A percentile compares a stretch with the other conserved stretches of the same genome.
Conservation (phyloP, 441 rosid species). For the Pelargonium fulgidum region DNA sequence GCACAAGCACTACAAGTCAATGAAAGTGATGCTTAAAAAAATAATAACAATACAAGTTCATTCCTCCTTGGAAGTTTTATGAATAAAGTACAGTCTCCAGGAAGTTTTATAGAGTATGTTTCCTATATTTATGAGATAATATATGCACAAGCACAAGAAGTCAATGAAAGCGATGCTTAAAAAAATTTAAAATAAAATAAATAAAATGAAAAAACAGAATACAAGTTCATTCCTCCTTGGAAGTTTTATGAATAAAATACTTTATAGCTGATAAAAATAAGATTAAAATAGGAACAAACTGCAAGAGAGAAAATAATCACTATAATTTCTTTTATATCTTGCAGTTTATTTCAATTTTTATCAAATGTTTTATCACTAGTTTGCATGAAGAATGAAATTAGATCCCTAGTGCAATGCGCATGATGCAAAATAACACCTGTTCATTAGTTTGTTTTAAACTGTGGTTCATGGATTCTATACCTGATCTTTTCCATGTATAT, state of each 20-base stretch:
- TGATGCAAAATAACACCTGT: neutral
- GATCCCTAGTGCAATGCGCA: neutral
- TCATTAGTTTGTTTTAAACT: neutral
- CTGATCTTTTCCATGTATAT: constrained; percentile 95
- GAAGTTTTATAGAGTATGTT: constrained; percentile 83
- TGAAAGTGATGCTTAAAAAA: neutral
- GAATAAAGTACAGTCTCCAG: constrained; percentile 50
- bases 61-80: no score
- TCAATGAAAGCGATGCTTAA: neutral
- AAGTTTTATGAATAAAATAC: no score
- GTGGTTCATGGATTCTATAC: constrained; percentile 28
- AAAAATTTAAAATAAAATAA: no score
- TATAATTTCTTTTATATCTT: no score
- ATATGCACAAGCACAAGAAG: neutral
- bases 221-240: no score
- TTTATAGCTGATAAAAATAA: no score
- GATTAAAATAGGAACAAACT: neutral
- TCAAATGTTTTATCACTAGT: neutral
- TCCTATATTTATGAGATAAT: constrained; percentile 36
- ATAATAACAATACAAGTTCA: no score
- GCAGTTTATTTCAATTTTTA: no score
- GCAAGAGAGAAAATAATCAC: constrained; percentile 2
- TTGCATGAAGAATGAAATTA: neutral
- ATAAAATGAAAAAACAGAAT: no score
- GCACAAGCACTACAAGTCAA: no score